Conservation (phyloP, 495 filamentous ascomycete species). For the Tuber aestivum region DNA sequence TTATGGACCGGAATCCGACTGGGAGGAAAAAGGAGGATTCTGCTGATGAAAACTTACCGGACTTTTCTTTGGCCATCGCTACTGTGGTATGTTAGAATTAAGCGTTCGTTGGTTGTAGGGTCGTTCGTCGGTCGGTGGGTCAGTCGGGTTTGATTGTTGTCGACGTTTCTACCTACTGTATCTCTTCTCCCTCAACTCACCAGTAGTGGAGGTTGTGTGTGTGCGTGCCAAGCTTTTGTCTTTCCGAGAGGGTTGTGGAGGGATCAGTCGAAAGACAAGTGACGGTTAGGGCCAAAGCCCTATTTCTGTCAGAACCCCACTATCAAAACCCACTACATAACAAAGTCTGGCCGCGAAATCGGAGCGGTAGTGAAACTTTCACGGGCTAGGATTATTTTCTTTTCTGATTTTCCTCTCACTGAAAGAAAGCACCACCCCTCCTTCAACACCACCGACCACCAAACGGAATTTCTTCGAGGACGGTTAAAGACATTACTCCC, state of each 20-base stretch:
- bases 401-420: neutral
- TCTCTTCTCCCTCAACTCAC: neutral
- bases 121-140: neutral
- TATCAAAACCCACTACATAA: neutral
- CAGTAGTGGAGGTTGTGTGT: neutral
- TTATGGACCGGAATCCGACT: conserved; percentile 10
- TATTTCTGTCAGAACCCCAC: neutral
- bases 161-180: neutral
- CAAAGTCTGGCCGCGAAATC: neutral
- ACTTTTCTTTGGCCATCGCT: conserved; percentile 19
- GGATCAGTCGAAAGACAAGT: neutral
- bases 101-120: neutral
- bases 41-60: conserved; percentile 22
- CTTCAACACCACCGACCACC: conserved; percentile 24
- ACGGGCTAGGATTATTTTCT: neutral
- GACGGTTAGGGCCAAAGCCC: neutral
- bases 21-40: neutral
- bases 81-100: conserved; percentile 26
- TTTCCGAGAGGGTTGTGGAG: neutral
- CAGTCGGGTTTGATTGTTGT: neutral
- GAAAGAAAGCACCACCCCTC: conserved; percentile 23
- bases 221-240: neutral
- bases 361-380: neutral
- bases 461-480: conserved; percentile 43
- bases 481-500: conserved; percentile 39